phyloP scores from a whole-genome alignment of 2,329 filamentous ascomycete genomes.

The Botrytis cinerea region DNA sequence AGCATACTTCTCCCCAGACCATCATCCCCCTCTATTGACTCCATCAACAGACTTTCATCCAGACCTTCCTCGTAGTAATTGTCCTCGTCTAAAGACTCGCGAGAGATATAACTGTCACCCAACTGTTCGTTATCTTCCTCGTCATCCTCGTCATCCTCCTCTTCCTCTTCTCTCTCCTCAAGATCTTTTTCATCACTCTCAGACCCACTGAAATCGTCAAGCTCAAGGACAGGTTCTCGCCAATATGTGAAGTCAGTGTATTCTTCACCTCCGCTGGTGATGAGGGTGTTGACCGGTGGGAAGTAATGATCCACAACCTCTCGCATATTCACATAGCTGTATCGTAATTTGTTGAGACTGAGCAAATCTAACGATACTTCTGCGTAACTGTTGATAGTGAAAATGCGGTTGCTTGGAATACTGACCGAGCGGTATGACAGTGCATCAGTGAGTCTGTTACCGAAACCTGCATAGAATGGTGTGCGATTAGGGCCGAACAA shows the following conservation, averaged over 20 bases:
- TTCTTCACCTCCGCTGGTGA: conserved; percentile 87
- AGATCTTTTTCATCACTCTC: conserved; percentile 63
- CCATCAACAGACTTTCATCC: conserved; percentile 37
- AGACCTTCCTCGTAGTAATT: conserved; percentile 44
- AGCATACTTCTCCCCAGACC: conserved; percentile 33
- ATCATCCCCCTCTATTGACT: conserved; percentile 36
- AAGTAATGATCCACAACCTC: conserved; percentile 99
- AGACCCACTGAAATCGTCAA: conserved; percentile 86
- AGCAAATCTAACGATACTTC: conserved; percentile 91
- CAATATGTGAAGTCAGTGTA: conserved; percentile 98
- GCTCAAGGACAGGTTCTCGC: conserved; percentile 79
- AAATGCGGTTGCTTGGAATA: conserved; percentile 90
- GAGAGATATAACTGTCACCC: conserved; percentile 58
- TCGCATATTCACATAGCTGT: conserved; percentile 94
- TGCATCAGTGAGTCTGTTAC: conserved; percentile 93
- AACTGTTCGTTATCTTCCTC: conserved; percentile 55
- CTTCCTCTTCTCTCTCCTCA: conserved; percentile 54
- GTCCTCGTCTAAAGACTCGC: conserved; percentile 50
- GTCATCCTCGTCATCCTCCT: conserved; percentile 52
- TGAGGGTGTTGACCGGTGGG: conserved; percentile 82
- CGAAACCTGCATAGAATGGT: conserved; percentile 96
- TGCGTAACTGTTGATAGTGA: conserved; percentile 97
- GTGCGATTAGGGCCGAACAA: conserved; percentile 76
- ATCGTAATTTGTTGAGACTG: conserved; percentile 90
- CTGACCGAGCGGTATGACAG: conserved; percentile 95